Base-by-base conservation (phyloP, 306 rosid genomes). In the Carpinus fangiana region DNA sequence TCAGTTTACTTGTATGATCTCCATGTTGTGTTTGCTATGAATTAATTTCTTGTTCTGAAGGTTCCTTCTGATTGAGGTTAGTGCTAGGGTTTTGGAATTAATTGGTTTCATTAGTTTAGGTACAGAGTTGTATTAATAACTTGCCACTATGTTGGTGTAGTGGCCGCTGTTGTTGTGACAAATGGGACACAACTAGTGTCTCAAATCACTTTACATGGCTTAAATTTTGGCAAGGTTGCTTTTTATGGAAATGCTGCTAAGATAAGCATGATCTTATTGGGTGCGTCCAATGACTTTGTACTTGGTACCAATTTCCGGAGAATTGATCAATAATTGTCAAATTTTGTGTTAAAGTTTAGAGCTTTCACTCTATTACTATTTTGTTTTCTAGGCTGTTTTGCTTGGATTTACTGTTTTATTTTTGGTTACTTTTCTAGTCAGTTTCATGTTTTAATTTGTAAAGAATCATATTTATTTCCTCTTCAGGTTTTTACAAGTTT, bases 191-290 rank as follows among this genome's bases (percentile, higher is more conserved):
- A 34, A 36, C 2, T 64, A 34, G 21, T n/a, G 36, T 9, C 8
- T 34, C 47, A 34, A 64, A 64, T 64, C 70, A 41, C 45, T 41
- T 64, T 64, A 18, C 12, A 64, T 64, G 43, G 21, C 36, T 28
- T 52, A 4, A 73, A 34, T 53, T 9, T 3, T 53, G 76, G 65
- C 17, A 34, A 9, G 17, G 34, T 73, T 2, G 26, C 9, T 43
- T 73, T 53, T 73, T 47, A 64, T 64, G 51, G 76, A 73, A 73
- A 54, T 53, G 50, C 50, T 52, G 64, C 76, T 36, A n/a, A 53
- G 51, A 73, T 34, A 73, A 53, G 50, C 66, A 18, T 10, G 51
- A 17, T n/a, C 48, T 34, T 73, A 2, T 21, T 50, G 9, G 64
- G 48, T 18, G 47, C 11, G 21, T 16, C 47, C 12, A 9, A 61